A percentile compares a stretch with the other conserved stretches of the same genome.
These are phyloP conservation scores for Datura wrightii DNA, from an alignment of 257 asterid species.

Conservation along the genomic window DNA sequence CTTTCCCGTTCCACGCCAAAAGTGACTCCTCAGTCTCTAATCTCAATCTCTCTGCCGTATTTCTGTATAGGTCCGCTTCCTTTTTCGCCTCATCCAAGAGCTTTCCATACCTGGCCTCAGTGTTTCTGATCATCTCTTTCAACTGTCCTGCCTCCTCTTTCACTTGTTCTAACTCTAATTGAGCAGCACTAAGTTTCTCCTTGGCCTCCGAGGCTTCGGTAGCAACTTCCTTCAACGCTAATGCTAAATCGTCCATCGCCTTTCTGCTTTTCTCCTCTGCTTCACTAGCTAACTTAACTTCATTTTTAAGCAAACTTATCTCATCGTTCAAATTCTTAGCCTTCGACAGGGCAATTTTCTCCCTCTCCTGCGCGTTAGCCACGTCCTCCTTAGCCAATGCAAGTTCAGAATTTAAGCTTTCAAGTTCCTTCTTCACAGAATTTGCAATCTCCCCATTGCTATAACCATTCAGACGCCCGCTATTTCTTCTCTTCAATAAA, in stretches of 20 bases:
- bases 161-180: constrained; percentile 50
- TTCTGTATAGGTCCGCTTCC: constrained; percentile 59
- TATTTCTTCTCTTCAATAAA: constrained; percentile 11
- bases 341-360: constrained; percentile 29
- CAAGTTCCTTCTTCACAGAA: constrained; percentile 40
- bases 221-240: constrained; percentile 80
- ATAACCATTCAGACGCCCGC: constrained; percentile 22
- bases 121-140: constrained; percentile 47
- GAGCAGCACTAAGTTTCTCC: constrained; percentile 49
- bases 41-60: constrained; percentile 65
- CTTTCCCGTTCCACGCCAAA: constrained; percentile 85
- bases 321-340: constrained; percentile 18
- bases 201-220: constrained; percentile 67
- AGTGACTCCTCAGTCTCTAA: constrained; percentile 88
- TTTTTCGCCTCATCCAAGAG: constrained; percentile 56
- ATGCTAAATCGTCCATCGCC: constrained; percentile 90
- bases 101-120: constrained; percentile 51
- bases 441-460: neutral
- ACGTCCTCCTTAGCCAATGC: constrained; percentile 26
- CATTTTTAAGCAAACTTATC: constrained; percentile 43
- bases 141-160: constrained; percentile 51
- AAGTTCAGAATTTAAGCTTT: constrained; percentile 22
- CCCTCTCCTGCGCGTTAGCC: constrained; percentile 29
- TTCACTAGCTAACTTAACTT: constrained; percentile 56
- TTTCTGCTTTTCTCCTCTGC: constrained; percentile 77